A percentile compares a stretch with the other conserved stretches of the same genome.
Evolutionary conservation across 2,329 filamentous ascomycete species (phyloP).

Genomic region (Berkeleyomyces basicola): DNA sequence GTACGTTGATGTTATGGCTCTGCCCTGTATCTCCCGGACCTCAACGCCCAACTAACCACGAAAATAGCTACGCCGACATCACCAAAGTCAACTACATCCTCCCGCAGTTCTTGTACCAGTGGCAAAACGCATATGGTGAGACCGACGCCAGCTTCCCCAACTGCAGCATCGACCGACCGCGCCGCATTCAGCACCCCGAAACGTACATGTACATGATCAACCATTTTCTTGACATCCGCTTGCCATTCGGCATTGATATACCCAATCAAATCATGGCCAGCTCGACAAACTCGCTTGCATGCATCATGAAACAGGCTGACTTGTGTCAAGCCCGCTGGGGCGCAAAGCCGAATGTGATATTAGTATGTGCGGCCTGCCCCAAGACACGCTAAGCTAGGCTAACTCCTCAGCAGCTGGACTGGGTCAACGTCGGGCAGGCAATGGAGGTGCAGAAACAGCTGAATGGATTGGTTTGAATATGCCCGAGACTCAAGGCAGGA

Average conservation of each 20-base stretch:
- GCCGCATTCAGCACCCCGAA: slow-evolving; percentile 18
- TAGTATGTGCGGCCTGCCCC: slow-evolving; percentile 18
- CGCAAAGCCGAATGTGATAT: slow-evolving; percentile 20
- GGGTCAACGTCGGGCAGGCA: slow-evolving; percentile 25
- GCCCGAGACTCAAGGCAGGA: slow-evolving; percentile 15
- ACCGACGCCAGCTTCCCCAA: slow-evolving; percentile 41
- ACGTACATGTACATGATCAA: slow-evolving; percentile 29
- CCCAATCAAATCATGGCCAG: slow-evolving; percentile 12
- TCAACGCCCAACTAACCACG: too few relatives aligned
- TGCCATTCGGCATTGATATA: slow-evolving; percentile 19
- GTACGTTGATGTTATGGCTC: background rate
- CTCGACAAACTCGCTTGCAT: slow-evolving; percentile 13
- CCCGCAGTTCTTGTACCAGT: slow-evolving; percentile 47
- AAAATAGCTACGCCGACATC: slow-evolving; percentile 26
- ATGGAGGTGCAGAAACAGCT: slow-evolving; percentile 18
- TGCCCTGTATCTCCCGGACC: too few relatives aligned
- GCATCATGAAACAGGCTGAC: slow-evolving; percentile 18
- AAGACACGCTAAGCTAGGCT: slow-evolving; percentile 12
- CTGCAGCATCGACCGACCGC: slow-evolving; percentile 49
- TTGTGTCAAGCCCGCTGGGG: slow-evolving; percentile 18
- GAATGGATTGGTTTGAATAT: slow-evolving; percentile 5
- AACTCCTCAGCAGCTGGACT: slow-evolving; percentile 25
- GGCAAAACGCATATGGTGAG: slow-evolving; percentile 57
- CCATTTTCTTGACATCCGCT: slow-evolving; percentile 23
- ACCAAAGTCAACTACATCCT: slow-evolving; percentile 43